Percentiles rank a stretch among this genome's conserved stretches.
These are phyloP conservation scores for Cladosporium phlei DNA, from an alignment of 2,329 filamentous ascomycete genomes.

Conservation along the genomic window DNA sequence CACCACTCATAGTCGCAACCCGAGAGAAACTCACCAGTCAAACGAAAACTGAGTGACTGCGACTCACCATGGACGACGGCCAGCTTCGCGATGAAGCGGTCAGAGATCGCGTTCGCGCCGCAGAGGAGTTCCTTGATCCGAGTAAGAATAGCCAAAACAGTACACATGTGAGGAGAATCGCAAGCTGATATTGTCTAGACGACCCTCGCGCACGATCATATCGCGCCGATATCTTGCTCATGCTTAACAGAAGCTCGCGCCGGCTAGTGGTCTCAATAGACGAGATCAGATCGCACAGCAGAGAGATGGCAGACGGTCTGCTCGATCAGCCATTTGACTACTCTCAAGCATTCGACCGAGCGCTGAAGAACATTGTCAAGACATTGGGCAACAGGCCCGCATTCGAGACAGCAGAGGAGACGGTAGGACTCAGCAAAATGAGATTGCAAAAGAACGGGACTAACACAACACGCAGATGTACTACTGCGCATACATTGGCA, in stretches of 20 bases:
- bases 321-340: conserved; percentile 86
- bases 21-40: too few species aligned
- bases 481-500: conserved; percentile 95
- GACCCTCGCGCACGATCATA: conserved; percentile 67
- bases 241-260: conserved; percentile 59
- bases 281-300: conserved; percentile 82
- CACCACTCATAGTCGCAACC: too few species aligned
- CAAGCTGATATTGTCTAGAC: conserved; percentile 34
- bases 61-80: conserved; percentile 59
- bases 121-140: conserved; percentile 91
- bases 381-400: conserved; percentile 71
- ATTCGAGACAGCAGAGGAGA: conserved; percentile 71
- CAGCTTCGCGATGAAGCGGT: conserved; percentile 81
- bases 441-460: not conserved
- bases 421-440: conserved; percentile 49
- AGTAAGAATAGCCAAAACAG: conserved; percentile 52
- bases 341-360: conserved; percentile 79
- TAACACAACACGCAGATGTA: conserved; percentile 49
- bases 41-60: not conserved
- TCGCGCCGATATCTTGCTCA: conserved; percentile 78
- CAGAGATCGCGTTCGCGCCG: conserved; percentile 75
- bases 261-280: conserved; percentile 66
- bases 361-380: conserved; percentile 81
- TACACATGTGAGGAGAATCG: not conserved
- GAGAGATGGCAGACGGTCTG: conserved; percentile 73